Base-by-base conservation (phyloP, 208 protist species). In the Leptomonas seymouri region DNA sequence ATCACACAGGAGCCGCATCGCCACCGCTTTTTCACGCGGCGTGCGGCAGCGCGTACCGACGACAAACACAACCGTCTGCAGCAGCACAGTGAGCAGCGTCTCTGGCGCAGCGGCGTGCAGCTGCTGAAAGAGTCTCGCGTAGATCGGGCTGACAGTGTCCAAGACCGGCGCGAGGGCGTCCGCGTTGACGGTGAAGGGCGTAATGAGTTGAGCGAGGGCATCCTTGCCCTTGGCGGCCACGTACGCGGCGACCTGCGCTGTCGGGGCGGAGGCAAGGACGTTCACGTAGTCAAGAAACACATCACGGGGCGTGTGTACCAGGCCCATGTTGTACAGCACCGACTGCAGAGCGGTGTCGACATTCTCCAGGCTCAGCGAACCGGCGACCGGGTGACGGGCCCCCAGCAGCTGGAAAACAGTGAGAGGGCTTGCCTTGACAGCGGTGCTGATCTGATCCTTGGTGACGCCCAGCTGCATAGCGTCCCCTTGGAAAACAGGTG, bases 131-230 rank as follows among this genome's bases (percentile, higher is more conserved):
- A 95, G 64, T 15, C 60, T 27, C 20, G 75, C 70, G 75, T 91
- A 93, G 27, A 76, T 56, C 0, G 74, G 59, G 20, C 79, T 59
- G 57, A 86, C 80, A 15, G 62, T 41, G 34, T 86, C 87, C 1
- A 93, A 78, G 15, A 66, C 74, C 7, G 65, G 48, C 2, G 81
- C 85, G 30, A 95, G 67, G 12, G 77, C 67, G 51, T 93, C 90
- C 25, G 78, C 60, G 67, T 95, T 89, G 63, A 78, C 82, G 28
- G 89, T 74, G 74, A 94, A 95, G 14, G 92, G 92, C 16, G 68
- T 86, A 41, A 93, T 66, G 28, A 90, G 74, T 53, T 84, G 78
- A 14, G 74, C 50, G 51, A 95, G 70, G 11, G 79, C 76, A 66
- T 97, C 92, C 70, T 85, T 84, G 21, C 85, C 87, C 45, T 61